phyloP scores from a whole-genome alignment of 345 rosid species.

The Noccaea caerulescens region DNA sequence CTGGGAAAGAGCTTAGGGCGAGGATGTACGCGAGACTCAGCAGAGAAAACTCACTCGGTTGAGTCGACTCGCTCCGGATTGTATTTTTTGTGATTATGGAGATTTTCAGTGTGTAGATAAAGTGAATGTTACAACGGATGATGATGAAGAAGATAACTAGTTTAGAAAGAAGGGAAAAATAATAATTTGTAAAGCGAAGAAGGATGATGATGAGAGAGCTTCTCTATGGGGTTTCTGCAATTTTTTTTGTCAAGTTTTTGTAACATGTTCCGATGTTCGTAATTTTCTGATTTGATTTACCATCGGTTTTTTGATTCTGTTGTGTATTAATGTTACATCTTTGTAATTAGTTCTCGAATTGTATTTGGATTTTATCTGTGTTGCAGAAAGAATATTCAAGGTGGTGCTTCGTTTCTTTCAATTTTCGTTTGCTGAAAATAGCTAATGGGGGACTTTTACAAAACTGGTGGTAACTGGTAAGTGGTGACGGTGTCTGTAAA shows the following conservation, averaged over 20 bases:
- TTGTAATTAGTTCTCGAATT: slow-evolving; percentile 19
- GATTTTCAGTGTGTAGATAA: slow-evolving; percentile 28
- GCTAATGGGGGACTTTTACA: too few relatives aligned
- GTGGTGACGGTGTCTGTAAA: too few relatives aligned
- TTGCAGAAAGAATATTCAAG: too few relatives aligned
- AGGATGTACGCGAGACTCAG: slow-evolving; percentile 57
- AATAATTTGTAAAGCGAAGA: neutral
- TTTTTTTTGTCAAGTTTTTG: neutral
- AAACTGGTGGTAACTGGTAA: too few relatives aligned
- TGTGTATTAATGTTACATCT: slow-evolving; percentile 22
- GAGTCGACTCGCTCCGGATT: slow-evolving; percentile 20
- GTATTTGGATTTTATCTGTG: slow-evolving; percentile 4
- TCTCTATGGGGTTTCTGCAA: slow-evolving; percentile 2
- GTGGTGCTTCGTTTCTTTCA: too few relatives aligned
- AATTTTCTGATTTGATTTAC: neutral
- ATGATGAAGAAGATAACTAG: neutral
- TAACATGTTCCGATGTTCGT: neutral
- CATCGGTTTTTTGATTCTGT: slow-evolving; percentile 9
- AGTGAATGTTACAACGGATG: neutral
- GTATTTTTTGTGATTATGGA: slow-evolving; percentile 26
- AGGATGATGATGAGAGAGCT: neutral
- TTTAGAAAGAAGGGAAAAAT: neutral
- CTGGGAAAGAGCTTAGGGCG: slow-evolving; percentile 65
- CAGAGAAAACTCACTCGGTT: slow-evolving; percentile 55
- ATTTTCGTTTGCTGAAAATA: too few relatives aligned